These are phyloP conservation scores for Edaphochlamys debaryana DNA, from an alignment of 139 green algal genomes.

Conservation along the genomic window DNA sequence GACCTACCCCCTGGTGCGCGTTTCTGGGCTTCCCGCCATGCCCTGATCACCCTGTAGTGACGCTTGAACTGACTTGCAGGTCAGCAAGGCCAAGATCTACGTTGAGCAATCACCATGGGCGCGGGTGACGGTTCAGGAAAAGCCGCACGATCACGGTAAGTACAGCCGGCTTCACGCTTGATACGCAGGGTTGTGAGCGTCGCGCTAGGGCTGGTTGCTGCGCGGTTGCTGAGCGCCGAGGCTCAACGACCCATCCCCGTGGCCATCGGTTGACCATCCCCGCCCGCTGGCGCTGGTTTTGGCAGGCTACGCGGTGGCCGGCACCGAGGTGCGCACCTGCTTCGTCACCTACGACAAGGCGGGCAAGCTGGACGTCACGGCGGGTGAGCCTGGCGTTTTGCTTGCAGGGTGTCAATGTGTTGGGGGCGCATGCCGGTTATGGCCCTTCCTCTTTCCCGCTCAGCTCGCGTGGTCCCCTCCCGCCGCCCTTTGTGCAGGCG, in stretches of 20 bases:
- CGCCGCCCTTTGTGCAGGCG: conserved; percentile 45
- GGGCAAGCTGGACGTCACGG: conserved; percentile 67
- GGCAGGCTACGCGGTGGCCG: conserved; percentile 67
- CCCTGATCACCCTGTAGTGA: too few species aligned
- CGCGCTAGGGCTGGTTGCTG: too few species aligned
- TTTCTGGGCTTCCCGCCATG: too few species aligned
- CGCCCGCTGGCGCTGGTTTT: too few species aligned
- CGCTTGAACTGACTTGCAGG: conserved; percentile 61
- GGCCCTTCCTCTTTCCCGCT: background rate
- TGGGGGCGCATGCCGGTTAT: too few species aligned
- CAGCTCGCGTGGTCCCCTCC: background rate
- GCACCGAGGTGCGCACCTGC: conserved; percentile 73
- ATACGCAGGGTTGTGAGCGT: too few species aligned
- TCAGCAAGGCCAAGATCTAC: conserved; percentile 85
- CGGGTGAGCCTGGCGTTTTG: conserved; percentile 38
- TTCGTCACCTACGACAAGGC: conserved; percentile 69
- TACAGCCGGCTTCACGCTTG: too few species aligned
- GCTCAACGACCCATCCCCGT: too few species aligned
- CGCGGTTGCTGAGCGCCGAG: too few species aligned
- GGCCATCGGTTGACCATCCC: too few species aligned
- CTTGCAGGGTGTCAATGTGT: too few species aligned
- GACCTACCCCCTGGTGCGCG: conserved; percentile 75
- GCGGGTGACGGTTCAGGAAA: conserved; percentile 64
- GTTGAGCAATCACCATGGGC: conserved; percentile 92
- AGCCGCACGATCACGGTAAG: conserved; percentile 83